Conservation (phyloP, 2,329 filamentous ascomycete genomes). For the Pseudogymnoascus sp. region DNA sequence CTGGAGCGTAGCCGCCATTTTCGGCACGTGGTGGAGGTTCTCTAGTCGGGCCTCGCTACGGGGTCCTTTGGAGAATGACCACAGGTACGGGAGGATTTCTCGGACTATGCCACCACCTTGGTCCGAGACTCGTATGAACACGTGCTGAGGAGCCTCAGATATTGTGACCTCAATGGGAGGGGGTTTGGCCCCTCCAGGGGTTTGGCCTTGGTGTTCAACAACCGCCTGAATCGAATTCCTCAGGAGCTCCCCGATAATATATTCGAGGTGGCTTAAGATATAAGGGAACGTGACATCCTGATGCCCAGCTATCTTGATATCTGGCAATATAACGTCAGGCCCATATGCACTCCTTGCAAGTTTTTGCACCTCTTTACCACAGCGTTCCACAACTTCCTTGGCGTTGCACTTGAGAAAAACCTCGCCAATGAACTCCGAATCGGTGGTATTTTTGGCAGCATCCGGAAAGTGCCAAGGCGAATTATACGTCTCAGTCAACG, state of each 20-base stretch:
- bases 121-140: slow-evolving; percentile 94
- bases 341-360: slow-evolving; percentile 73
- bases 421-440: slow-evolving; percentile 85
- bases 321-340: slow-evolving; percentile 63
- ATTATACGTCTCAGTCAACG: slow-evolving; percentile 89
- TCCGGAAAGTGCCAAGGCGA: slow-evolving; percentile 84
- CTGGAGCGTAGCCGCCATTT: slow-evolving; percentile 88
- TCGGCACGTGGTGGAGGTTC: slow-evolving; percentile 80
- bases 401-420: slow-evolving; percentile 92
- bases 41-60: slow-evolving; percentile 69
- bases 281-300: slow-evolving; percentile 89
- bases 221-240: slow-evolving; percentile 92
- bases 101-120: slow-evolving; percentile 86
- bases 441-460: slow-evolving; percentile 50
- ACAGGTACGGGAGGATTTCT: slow-evolving; percentile 80
- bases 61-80: slow-evolving; percentile 95
- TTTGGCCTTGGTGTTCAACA: slow-evolving; percentile 62
- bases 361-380: slow-evolving; percentile 67
- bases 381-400: slow-evolving; percentile 78
- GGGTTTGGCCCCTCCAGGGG: slow-evolving; percentile 38
- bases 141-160: slow-evolving; percentile 88
- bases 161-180: slow-evolving; percentile 91
- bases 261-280: slow-evolving; percentile 91
- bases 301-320: slow-evolving; percentile 78
- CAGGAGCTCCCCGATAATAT: slow-evolving; percentile 91